Conservation (phyloP, 2,329 filamentous ascomycete species). For the Beauveria sp. region DNA sequence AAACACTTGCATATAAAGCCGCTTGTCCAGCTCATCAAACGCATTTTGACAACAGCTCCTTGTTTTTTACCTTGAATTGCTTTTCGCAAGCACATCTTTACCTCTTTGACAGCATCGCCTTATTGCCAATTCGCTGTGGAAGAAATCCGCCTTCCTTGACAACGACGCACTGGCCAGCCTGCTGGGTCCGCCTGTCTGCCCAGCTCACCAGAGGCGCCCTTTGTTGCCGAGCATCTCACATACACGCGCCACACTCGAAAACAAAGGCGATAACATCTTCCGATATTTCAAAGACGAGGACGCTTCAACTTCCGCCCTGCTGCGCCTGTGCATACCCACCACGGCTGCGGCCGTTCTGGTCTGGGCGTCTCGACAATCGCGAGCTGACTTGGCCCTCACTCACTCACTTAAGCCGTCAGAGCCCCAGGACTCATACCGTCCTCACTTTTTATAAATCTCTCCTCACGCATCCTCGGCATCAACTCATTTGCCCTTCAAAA, state of each 20-base stretch:
- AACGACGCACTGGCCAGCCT: conserved; percentile 1
- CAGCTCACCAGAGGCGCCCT: conserved; percentile 18
- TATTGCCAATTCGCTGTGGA: not conserved
- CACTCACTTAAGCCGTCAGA: not conserved
- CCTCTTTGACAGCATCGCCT: not conserved
- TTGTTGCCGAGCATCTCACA: conserved; percentile 16
- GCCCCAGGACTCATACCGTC: not conserved
- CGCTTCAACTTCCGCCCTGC: not conserved
- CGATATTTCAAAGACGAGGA: conserved; percentile 7
- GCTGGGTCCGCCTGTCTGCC: conserved; percentile 3
- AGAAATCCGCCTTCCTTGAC: not conserved
- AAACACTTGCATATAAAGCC: conserved; percentile 5
- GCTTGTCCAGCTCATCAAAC: not conserved
- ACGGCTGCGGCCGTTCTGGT: conserved; percentile 2
- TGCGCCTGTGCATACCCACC: not conserved
- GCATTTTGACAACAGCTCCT: not conserved
- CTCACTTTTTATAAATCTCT: not conserved
- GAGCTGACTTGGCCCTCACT: conserved; percentile 4
- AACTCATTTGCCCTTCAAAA: not conserved
- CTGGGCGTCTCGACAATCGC: not conserved
- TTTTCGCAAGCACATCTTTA: not conserved
- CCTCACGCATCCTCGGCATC: not conserved
- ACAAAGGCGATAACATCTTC: conserved; percentile 3
- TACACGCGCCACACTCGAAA: not conserved
- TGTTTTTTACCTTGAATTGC: not conserved